Percentiles rank a stretch among this genome's conserved stretches.
Conservation (phyloP, 345 rosid species). For the Bretschneidera sinensis region DNA sequence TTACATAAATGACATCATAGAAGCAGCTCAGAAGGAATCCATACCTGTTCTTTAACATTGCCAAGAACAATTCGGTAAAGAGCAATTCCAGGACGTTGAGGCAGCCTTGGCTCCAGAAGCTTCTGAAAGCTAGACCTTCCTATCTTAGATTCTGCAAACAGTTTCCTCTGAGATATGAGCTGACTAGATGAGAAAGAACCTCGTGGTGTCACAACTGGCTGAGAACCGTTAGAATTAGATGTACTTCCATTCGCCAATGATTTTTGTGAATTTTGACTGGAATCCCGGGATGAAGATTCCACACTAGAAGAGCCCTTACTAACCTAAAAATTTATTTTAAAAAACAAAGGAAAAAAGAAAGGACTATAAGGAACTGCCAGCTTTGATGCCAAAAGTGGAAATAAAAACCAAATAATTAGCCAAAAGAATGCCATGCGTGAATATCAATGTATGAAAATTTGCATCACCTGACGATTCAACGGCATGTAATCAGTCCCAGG, state of each 20-base stretch:
- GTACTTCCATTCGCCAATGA: conserved; percentile 37
- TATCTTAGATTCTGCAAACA: conserved; percentile 67
- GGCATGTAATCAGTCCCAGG: conserved; percentile 61
- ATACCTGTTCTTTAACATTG: conserved; percentile 88
- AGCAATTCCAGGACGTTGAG: conserved; percentile 76
- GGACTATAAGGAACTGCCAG: conserved; percentile 7
- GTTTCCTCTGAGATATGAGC: conserved; percentile 66
- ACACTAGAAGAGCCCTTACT: conserved; percentile 29
- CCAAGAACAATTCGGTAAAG: conserved; percentile 96
- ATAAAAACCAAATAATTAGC: conserved; percentile 3
- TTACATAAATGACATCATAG: conserved; percentile 1
- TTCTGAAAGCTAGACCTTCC: conserved; percentile 93
- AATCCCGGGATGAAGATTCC: conserved; percentile 26
- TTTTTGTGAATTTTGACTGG: conserved; percentile 21
- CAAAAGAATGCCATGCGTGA: not conserved
- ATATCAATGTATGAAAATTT: conserved; percentile 4
- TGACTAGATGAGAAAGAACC: conserved; percentile 45
- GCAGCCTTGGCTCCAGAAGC: conserved; percentile 88
- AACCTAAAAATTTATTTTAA: conserved; percentile 28
- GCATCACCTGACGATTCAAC: conserved; percentile 50
- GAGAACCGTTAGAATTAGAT: conserved; percentile 34
- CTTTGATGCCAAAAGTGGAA: conserved; percentile 5
- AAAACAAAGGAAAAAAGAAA: too few species aligned
- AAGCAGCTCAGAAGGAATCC: conserved; percentile 3
- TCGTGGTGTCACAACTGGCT: conserved; percentile 33